Evolutionary conservation across 2,329 filamentous ascomycete species (phyloP).

Genomic region (Parascedosporium putredinis): DNA sequence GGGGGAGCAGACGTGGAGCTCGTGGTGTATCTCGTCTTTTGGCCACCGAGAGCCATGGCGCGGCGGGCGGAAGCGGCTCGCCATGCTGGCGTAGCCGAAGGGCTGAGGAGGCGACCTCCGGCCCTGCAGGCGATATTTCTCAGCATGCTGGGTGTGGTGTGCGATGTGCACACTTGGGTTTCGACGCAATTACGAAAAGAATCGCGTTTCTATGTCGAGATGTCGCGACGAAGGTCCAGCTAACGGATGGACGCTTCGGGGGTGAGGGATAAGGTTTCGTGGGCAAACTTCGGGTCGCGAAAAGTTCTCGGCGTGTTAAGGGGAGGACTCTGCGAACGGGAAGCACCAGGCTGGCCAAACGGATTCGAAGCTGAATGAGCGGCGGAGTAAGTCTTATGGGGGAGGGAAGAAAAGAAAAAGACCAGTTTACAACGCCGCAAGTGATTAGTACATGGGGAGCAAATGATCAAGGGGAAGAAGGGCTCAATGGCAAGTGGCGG

Average conservation of each 20-base stretch:
- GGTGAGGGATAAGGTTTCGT: not conserved
- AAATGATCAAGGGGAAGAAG: not conserved
- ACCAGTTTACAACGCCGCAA: conserved; percentile 8
- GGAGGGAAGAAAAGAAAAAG: conserved; percentile 11
- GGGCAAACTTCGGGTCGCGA: not conserved
- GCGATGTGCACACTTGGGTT: no score
- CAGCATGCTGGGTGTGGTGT: conserved; percentile 52
- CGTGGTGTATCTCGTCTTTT: conserved; percentile 38
- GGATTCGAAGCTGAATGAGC: conserved; percentile 25
- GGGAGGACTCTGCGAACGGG: conserved; percentile 1
- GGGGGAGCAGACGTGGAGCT: conserved; percentile 42
- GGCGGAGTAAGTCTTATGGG: conserved; percentile 36
- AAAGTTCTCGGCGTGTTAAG: not conserved
- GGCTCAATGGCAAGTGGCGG: not conserved
- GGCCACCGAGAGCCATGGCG: conserved; percentile 36
- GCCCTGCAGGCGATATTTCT: conserved; percentile 56
- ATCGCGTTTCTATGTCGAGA: conserved; percentile 18
- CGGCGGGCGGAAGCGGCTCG: conserved; percentile 36
- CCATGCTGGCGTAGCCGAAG: conserved; percentile 31
- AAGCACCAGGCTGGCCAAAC: conserved; percentile 2
- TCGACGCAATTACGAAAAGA: no score
- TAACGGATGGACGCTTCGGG: no score
- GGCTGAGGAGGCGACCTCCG: conserved; percentile 51
- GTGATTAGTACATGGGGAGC: conserved; percentile 3
- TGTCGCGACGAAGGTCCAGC: no score